These are phyloP conservation scores for Sparassis latifolia DNA, from an alignment of 1,284 basidiomycete species.

Conservation along the genomic window DNA sequence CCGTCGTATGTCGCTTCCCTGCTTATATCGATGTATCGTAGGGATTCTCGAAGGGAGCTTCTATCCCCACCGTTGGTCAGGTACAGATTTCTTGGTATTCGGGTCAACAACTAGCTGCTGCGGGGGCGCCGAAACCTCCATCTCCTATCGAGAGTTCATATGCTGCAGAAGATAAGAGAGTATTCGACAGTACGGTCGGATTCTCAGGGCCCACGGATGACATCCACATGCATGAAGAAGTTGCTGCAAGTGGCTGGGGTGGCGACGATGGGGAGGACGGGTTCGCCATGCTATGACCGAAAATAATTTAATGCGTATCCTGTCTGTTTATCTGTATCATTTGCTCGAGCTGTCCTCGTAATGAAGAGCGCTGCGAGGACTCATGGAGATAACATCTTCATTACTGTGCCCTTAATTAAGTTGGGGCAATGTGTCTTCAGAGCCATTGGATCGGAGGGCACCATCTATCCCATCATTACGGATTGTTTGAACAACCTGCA, in stretches of 20 bases:
- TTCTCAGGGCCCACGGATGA: conserved; percentile 7
- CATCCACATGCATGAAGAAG: conserved; percentile 38
- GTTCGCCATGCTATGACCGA: conserved; percentile 49
- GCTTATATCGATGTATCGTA: conserved; percentile 21
- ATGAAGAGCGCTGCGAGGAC: neutral
- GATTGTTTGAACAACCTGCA: too few species aligned
- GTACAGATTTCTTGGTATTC: conserved; percentile 62
- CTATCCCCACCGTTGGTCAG: conserved; percentile 56
- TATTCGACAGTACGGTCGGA: conserved; percentile 5
- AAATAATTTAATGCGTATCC: neutral
- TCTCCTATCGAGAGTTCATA: conserved; percentile 10
- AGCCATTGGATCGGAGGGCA: neutral
- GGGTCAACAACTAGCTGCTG: conserved; percentile 24
- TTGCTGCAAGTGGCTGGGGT: conserved; percentile 54
- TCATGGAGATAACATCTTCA: neutral
- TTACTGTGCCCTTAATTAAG: neutral
- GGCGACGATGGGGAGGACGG: conserved; percentile 59
- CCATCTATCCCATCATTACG: neutral
- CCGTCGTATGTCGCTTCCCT: neutral
- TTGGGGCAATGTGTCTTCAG: neutral
- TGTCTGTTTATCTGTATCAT: conserved; percentile 1
- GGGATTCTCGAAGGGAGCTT: conserved; percentile 62
- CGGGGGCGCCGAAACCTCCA: conserved; percentile 14
- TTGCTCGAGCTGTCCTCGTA: neutral
- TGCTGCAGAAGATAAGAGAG: conserved; percentile 8